These are phyloP conservation scores for Vigna unguiculata DNA, from an alignment of 306 rosid species.

Conservation along the genomic window DNA sequence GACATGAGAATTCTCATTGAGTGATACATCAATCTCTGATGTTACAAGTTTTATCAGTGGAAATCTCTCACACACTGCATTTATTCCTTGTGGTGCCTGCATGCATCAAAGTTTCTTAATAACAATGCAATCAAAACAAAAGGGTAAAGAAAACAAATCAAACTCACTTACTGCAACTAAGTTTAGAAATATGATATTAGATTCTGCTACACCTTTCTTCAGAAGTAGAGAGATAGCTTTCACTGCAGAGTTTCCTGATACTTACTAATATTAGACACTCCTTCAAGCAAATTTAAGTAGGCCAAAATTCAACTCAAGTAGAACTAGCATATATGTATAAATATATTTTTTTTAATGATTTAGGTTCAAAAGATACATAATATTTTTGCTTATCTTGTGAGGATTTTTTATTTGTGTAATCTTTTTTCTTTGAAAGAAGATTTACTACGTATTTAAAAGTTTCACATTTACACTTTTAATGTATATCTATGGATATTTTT, in stretches of 20 bases:
- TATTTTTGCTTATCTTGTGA: too few relatives aligned
- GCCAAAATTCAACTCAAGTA: too few relatives aligned
- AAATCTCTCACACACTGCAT: slow-evolving; percentile 71
- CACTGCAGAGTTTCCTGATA: slow-evolving; percentile 81
- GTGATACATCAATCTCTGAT: slow-evolving; percentile 77
- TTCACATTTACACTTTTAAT: too few relatives aligned
- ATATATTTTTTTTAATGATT: too few relatives aligned
- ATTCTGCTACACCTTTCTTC: slow-evolving; percentile 82
- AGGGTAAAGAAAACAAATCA: background rate
- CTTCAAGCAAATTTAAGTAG: too few relatives aligned
- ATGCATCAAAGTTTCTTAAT: slow-evolving; percentile 4
- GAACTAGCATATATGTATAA: too few relatives aligned
- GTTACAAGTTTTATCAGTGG: slow-evolving; percentile 85
- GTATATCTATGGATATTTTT: too few relatives aligned
- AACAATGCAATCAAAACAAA: background rate
- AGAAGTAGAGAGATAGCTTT: slow-evolving; percentile 83
- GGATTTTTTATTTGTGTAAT: too few relatives aligned
- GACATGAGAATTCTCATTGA: slow-evolving; percentile 71
- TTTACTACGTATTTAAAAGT: too few relatives aligned
- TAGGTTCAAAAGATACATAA: too few relatives aligned
- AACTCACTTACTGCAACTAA: slow-evolving; percentile 75
- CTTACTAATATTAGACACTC: background rate
- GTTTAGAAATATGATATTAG: slow-evolving; percentile 82
- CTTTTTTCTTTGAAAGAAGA: too few relatives aligned
- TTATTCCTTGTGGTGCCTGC: slow-evolving; percentile 90